Percentiles rank a stretch among this genome's conserved stretches.
Conservation (phyloP, 208 protist genomes). For the Herpetomonas tarakana region DNA sequence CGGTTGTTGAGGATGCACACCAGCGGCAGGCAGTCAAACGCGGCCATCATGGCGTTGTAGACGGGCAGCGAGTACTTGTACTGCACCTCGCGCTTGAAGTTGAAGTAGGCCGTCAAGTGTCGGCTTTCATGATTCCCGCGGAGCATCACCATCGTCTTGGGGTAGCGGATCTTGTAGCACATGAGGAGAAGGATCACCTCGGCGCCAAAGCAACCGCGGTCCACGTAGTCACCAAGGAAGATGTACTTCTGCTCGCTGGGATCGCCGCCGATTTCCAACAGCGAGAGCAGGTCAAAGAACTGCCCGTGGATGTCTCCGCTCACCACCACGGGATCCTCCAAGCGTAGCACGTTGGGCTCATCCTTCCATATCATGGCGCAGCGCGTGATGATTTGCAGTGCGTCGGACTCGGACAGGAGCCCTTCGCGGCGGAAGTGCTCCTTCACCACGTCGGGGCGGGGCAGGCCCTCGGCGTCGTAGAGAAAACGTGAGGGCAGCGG, state of each 20-base stretch:
- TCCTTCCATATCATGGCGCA: conserved; percentile 71
- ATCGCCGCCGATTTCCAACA: conserved; percentile 93
- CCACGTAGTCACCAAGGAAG: conserved; percentile 97
- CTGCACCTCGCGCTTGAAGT: conserved; percentile 94
- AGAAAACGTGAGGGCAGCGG: conserved; percentile 38
- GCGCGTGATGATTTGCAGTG: conserved; percentile 62
- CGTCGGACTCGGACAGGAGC: conserved; percentile 68
- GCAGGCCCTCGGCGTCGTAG: conserved; percentile 52
- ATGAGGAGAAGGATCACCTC: conserved; percentile 94
- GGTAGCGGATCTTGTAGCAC: conserved; percentile 93
- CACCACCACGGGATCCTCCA: conserved; percentile 78
- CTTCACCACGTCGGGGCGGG: conserved; percentile 50
- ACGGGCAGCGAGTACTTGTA: conserved; percentile 89
- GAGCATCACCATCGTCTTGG: conserved; percentile 90
- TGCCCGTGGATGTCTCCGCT: conserved; percentile 97
- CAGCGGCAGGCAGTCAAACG: conserved; percentile 94
- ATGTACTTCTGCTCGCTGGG: conserved; percentile 89
- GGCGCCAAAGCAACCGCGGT: conserved; percentile 89
- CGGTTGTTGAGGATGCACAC: conserved; percentile 79
- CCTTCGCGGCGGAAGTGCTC: conserved; percentile 80
- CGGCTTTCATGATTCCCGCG: conserved; percentile 98
- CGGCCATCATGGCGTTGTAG: conserved; percentile 90
- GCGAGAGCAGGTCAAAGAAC: conserved; percentile 96
- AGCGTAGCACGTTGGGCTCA: conserved; percentile 83
- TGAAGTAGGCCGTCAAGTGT: conserved; percentile 97